Conservation (phyloP, 129 eudicot genomes). For the Smallanthus sonchifolius region DNA sequence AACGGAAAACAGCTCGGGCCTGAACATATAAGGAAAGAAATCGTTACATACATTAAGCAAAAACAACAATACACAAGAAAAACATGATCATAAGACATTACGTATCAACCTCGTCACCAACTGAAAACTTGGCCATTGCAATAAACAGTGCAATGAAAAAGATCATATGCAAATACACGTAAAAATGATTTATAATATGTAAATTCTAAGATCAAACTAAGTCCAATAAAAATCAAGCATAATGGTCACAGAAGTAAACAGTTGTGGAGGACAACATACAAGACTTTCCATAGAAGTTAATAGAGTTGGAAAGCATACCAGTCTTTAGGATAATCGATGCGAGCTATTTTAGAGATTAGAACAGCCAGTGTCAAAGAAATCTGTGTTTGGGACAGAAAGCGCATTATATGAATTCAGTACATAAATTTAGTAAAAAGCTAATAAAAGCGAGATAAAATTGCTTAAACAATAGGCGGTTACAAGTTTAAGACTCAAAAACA, state of each 20-base stretch:
- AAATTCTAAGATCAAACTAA: not conserved
- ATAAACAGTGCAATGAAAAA: not conserved
- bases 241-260: not conserved
- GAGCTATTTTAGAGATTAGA: constrained; percentile 86
- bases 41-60: constrained; percentile 13
- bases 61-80: constrained; percentile 4
- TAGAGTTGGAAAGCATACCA: constrained; percentile 47
- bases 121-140: not conserved
- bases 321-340: constrained; percentile 89
- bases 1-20: constrained; percentile 81
- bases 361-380: constrained; percentile 87
- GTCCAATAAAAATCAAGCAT: not conserved
- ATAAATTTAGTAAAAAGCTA: not conserved
- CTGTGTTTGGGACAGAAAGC: constrained; percentile 34
- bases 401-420: constrained; percentile 6
- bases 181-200: not conserved
- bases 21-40: constrained; percentile 31
- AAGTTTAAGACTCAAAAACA: constrained; percentile 1
- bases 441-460: not conserved
- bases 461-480: not conserved
- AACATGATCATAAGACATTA: not conserved
- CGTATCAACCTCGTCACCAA: not conserved
- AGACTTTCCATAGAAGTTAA: not conserved
- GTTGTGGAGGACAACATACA: not conserved
- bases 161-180: not conserved